Evolutionary conservation across 1,284 basidiomycete species (phyloP).

Genomic region (Laetiporus sulphureus): DNA sequence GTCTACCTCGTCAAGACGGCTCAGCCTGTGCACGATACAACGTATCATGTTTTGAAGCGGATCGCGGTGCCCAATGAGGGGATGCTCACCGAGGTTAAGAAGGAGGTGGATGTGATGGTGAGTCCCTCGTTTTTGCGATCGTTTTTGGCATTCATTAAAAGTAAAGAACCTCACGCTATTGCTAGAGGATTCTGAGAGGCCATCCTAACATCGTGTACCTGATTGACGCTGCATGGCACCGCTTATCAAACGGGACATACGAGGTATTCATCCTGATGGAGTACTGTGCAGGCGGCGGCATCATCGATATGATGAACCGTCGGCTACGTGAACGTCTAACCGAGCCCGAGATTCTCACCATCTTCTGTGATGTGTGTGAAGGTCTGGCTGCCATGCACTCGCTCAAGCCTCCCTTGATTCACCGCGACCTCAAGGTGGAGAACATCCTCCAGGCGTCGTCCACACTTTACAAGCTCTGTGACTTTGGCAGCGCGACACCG

Average conservation of each 20-base stretch:
- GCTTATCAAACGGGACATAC: slow-evolving; percentile 74
- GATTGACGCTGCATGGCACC: slow-evolving; percentile 90
- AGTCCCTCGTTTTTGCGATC: slow-evolving; percentile 23
- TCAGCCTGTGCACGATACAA: slow-evolving; percentile 80
- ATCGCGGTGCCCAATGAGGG: slow-evolving; percentile 90
- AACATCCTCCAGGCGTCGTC: slow-evolving; percentile 85
- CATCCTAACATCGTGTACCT: slow-evolving; percentile 92
- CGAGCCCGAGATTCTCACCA: slow-evolving; percentile 94
- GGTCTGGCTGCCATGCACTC: slow-evolving; percentile 96
- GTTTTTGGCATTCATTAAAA: not conserved
- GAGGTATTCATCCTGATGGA: slow-evolving; percentile 99
- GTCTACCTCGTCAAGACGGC: slow-evolving; percentile 93
- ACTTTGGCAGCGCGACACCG: slow-evolving; percentile 91
- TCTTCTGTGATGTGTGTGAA: slow-evolving; percentile 94
- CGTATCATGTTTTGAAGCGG: slow-evolving; percentile 95
- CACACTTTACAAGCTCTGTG: slow-evolving; percentile 91
- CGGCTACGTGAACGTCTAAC: slow-evolving; percentile 89
- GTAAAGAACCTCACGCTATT: slow-evolving; percentile 15
- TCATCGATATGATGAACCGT: slow-evolving; percentile 99
- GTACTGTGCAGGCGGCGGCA: slow-evolving; percentile 90
- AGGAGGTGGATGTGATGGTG: slow-evolving; percentile 98
- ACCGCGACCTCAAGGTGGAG: slow-evolving; percentile 98
- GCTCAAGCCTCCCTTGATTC: slow-evolving; percentile 82
- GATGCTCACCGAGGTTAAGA: slow-evolving; percentile 92
- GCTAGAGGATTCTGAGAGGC: slow-evolving; percentile 76